Conservation (phyloP, 2,329 filamentous ascomycete species). For the Fusarium nurragi region DNA sequence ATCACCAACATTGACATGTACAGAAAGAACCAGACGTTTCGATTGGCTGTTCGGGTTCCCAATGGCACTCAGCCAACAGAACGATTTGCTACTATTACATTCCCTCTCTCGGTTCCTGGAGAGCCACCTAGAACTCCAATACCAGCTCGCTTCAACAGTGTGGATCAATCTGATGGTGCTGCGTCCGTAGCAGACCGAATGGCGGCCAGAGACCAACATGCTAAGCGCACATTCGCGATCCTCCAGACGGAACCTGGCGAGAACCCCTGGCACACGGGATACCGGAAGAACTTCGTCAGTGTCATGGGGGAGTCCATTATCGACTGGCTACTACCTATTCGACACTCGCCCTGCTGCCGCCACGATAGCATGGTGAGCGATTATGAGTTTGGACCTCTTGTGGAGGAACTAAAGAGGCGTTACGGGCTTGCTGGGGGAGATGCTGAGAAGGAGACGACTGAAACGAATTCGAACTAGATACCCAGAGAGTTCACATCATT, state of each 20-base stretch:
- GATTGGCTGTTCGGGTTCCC: slow-evolving; percentile 78
- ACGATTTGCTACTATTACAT: slow-evolving; percentile 64
- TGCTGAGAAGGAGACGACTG: slow-evolving; percentile 26
- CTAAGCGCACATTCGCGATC: slow-evolving; percentile 79
- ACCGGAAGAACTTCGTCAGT: slow-evolving; percentile 74
- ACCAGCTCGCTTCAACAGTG: slow-evolving; percentile 7
- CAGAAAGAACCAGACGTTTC: slow-evolving; percentile 69
- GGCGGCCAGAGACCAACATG: slow-evolving; percentile 55
- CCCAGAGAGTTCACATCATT: slow-evolving; percentile 11
- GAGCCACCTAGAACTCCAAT: slow-evolving; percentile 11
- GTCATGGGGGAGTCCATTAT: slow-evolving; percentile 78
- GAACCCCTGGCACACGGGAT: slow-evolving; percentile 86
- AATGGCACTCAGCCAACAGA: slow-evolving; percentile 54
- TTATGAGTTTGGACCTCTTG: slow-evolving; percentile 71
- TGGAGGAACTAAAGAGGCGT: slow-evolving; percentile 64
- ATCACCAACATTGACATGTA: slow-evolving; percentile 87
- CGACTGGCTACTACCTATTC: slow-evolving; percentile 85
- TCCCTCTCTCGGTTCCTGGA: slow-evolving; percentile 59
- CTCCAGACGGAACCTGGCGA: slow-evolving; percentile 76
- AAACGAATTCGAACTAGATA: slow-evolving; percentile 37
- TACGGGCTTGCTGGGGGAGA: slow-evolving; percentile 39
- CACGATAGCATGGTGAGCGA: slow-evolving; percentile 73
- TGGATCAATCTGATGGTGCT: slow-evolving; percentile 4
- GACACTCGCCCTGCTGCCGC: slow-evolving; percentile 75
- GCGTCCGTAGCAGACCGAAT: slow-evolving; percentile 26